These are phyloP conservation scores for Acanthamoeba quina DNA, from an alignment of 208 protist genomes.

Conservation along the genomic window DNA sequence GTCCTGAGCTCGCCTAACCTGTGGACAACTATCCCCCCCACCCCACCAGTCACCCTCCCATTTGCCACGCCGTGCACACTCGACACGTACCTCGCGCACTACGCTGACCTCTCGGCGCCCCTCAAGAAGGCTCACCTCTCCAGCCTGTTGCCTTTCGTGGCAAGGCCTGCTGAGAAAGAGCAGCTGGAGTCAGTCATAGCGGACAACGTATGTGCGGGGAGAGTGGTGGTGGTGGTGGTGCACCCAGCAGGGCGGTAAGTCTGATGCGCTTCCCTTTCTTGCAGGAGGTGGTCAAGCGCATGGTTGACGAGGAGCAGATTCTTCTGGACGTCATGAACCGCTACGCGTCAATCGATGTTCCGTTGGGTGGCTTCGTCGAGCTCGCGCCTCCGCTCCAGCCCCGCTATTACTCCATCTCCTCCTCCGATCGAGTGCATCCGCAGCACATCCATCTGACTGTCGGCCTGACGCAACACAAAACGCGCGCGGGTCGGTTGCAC, in stretches of 20 bases:
- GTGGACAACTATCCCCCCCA: neutral
- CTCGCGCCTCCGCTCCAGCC: constrained; percentile 21
- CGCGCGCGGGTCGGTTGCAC: neutral
- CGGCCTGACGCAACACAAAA: neutral
- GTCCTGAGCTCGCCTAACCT: neutral
- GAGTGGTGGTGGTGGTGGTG: neutral
- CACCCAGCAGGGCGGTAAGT: no score
- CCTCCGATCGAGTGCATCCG: constrained; percentile 2
- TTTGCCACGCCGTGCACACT: constrained; percentile 28
- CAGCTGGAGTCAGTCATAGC: constrained; percentile 5
- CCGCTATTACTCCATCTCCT: constrained; percentile 73
- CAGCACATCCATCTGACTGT: neutral
- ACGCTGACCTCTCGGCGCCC: constrained; percentile 15
- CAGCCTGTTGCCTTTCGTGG: neutral
- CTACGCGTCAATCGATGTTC: neutral
- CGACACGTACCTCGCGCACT: constrained; percentile 17
- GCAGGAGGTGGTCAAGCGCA: neutral
- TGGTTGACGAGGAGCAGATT: neutral
- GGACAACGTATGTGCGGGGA: neutral
- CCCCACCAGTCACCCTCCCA: neutral
- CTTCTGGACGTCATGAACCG: neutral
- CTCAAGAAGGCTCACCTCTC: constrained; percentile 42
- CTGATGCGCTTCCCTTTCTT: neutral
- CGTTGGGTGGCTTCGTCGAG: constrained; percentile 26
- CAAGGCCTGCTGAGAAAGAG: neutral